phyloP scores from a whole-genome alignment of 371 early-diverging fungal genomes.

The Rhizopus sp. region DNA sequence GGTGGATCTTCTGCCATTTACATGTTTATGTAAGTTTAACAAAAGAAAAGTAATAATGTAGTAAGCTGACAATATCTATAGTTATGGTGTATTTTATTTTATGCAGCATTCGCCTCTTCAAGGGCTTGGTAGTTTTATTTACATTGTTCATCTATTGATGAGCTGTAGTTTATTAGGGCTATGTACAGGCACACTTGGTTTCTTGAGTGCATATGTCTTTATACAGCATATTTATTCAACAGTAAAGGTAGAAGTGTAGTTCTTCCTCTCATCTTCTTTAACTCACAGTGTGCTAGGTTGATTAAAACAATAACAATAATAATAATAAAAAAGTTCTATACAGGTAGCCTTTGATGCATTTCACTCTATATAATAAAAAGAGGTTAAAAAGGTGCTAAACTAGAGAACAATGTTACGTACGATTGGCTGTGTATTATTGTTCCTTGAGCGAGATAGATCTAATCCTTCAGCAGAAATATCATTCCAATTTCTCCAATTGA shows the following conservation, averaged over 20 bases:
- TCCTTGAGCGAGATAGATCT: slow-evolving; percentile 34
- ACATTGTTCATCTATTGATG: slow-evolving; percentile 30
- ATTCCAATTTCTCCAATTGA: slow-evolving; percentile 51
- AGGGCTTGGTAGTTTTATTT: slow-evolving; percentile 35
- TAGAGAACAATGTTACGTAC: slow-evolving; percentile 7
- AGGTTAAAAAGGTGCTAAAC: background rate
- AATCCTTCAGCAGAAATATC: slow-evolving; percentile 48
- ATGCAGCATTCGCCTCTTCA: slow-evolving; percentile 22
- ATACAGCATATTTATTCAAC: slow-evolving; percentile 45
- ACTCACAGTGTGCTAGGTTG: background rate
- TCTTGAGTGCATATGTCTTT: slow-evolving; percentile 35
- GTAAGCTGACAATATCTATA: slow-evolving; percentile 4
- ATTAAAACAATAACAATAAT: background rate
- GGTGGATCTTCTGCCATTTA: slow-evolving; percentile 39
- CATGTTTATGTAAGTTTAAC: slow-evolving; percentile 28
- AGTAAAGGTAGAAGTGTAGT: slow-evolving; percentile 32
- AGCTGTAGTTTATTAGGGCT: slow-evolving; percentile 36
- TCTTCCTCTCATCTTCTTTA: background rate
- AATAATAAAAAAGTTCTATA: slow-evolving; percentile 1
- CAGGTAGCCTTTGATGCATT: slow-evolving; percentile 20
- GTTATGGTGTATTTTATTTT: slow-evolving; percentile 42
- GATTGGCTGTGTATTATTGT: slow-evolving; percentile 21
- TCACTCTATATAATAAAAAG: slow-evolving; percentile 15
- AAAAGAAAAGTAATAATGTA: background rate
- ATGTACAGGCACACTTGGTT: slow-evolving; percentile 45